Conservation (phyloP, 1,139 yeast species). For the Blastobotrys apis region DNA sequence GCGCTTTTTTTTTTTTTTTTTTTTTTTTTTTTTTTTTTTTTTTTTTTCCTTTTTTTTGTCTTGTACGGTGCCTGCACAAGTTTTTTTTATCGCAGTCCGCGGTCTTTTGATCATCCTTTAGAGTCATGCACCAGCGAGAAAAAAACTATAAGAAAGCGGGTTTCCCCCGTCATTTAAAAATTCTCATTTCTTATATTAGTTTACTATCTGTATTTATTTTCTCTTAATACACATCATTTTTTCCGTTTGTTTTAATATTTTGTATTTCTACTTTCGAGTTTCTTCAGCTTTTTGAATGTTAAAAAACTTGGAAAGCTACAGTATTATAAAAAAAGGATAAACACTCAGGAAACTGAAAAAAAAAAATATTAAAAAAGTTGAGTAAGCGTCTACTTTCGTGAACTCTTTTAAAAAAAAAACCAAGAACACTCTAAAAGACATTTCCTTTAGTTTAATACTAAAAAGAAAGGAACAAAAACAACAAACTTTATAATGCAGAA, state of each 20-base stretch:
- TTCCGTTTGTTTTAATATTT: background rate
- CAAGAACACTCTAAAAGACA: too few relatives aligned
- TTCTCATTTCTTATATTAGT: background rate
- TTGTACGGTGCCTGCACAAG: background rate
- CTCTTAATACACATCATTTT: too few relatives aligned
- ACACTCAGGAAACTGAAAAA: too few relatives aligned
- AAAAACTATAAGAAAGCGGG: too few relatives aligned
- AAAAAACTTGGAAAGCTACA: too few relatives aligned
- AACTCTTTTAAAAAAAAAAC: too few relatives aligned
- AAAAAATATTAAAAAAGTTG: too few relatives aligned
- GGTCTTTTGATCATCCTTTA: background rate
- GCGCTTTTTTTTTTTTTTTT: slow-evolving; percentile 2
- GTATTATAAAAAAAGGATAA: too few relatives aligned
- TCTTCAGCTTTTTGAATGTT: background rate
- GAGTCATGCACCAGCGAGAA: too few relatives aligned
- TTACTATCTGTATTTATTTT: too few relatives aligned
- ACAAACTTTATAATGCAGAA: background rate
- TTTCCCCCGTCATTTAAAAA: background rate
- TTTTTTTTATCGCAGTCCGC: background rate
- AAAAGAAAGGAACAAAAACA: background rate
- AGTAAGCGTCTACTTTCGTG: too few relatives aligned
- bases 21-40: background rate
- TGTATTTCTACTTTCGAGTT: background rate
- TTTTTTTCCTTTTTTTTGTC: background rate
- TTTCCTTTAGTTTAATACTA: too few relatives aligned